A percentile compares a stretch with the other conserved stretches of the same genome.
These are phyloP conservation scores for Leccinum fuscescens DNA, from an alignment of 1,284 basidiomycete species.

Conservation along the genomic window DNA sequence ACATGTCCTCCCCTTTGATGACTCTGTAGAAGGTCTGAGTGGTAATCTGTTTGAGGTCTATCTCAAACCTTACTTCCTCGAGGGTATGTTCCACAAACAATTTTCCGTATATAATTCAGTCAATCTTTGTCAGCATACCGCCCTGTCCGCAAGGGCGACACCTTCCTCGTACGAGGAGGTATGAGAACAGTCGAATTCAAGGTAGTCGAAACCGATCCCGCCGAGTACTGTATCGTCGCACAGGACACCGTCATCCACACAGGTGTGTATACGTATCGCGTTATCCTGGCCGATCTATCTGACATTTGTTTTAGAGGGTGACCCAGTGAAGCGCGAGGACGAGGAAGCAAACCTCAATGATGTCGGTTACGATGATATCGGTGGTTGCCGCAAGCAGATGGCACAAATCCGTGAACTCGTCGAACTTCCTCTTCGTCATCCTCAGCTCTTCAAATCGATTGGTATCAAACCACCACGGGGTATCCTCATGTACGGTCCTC, in stretches of 20 bases:
- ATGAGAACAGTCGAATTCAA: constrained; percentile 99
- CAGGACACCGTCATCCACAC: constrained; percentile 97
- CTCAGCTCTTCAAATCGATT: constrained; percentile 99
- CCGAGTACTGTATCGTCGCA: constrained; percentile 95
- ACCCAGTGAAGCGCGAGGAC: constrained; percentile 97
- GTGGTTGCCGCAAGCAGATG: constrained; percentile 99
- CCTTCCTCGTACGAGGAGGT: constrained; percentile 97
- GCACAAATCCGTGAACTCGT: constrained; percentile 99
- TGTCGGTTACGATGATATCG: constrained; percentile 99
- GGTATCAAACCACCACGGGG: constrained; percentile 99
- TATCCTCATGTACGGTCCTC: constrained; percentile 95
- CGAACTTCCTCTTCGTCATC: constrained; percentile 95
- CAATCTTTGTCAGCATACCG: constrained; percentile 70
- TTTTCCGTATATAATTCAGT: constrained; percentile 3
- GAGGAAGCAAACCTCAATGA: constrained; percentile 96
- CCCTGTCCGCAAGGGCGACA: constrained; percentile 94
- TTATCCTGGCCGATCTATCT: constrained; percentile 8
- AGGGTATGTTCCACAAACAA: constrained; percentile 51
- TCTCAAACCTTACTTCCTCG: constrained; percentile 99
- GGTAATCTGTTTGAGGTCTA: constrained; percentile 99
- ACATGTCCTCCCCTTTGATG: constrained; percentile 96
- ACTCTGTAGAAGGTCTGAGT: constrained; percentile 95
- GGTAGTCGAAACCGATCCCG: constrained; percentile 92
- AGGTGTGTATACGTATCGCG: constrained; percentile 41
- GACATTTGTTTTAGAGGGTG: constrained; percentile 69